Evolutionary conservation across 1,284 basidiomycete genomes (phyloP).

Genomic region (Moniliophthora roreri): DNA sequence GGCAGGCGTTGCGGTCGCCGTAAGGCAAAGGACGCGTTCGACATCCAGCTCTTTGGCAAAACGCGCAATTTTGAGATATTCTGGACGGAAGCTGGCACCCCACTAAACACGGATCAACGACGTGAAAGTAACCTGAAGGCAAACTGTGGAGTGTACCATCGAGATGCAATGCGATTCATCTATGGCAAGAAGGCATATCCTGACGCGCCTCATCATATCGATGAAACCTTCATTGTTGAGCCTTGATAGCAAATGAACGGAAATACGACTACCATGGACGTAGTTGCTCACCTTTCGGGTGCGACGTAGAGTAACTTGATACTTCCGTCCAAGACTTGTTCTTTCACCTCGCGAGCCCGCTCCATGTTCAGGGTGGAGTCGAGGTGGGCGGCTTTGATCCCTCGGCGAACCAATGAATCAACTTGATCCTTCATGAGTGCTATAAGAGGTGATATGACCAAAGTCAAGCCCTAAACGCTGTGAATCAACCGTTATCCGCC

Average conservation of each 20-base stretch:
- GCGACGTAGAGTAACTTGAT: constrained; percentile 58
- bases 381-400: constrained; percentile 60
- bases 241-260: constrained; percentile 3
- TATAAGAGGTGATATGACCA: constrained; percentile 69
- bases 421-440: constrained; percentile 52
- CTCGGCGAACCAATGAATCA: constrained; percentile 44
- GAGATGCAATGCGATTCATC: constrained; percentile 74
- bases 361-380: constrained; percentile 52
- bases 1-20: constrained; percentile 67
- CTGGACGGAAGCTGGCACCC: constrained; percentile 58
- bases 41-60: constrained; percentile 60
- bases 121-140: not conserved
- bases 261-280: not conserved
- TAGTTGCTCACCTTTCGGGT: constrained; percentile 42
- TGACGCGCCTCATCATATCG: constrained; percentile 45
- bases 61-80: constrained; percentile 56
- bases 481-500: not conserved
- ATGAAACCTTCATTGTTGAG: constrained; percentile 46
- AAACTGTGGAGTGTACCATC: constrained; percentile 23
- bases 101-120: constrained; percentile 29
- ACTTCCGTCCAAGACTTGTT: constrained; percentile 31
- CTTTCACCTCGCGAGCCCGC: constrained; percentile 28
- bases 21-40: constrained; percentile 73
- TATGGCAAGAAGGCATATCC: constrained; percentile 67
- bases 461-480: constrained; percentile 51